A percentile compares a stretch with the other conserved stretches of the same genome.
These are phyloP conservation scores for Colletotrichum sublineola DNA, from an alignment of 2,329 filamentous ascomycete genomes.

Conservation along the genomic window DNA sequence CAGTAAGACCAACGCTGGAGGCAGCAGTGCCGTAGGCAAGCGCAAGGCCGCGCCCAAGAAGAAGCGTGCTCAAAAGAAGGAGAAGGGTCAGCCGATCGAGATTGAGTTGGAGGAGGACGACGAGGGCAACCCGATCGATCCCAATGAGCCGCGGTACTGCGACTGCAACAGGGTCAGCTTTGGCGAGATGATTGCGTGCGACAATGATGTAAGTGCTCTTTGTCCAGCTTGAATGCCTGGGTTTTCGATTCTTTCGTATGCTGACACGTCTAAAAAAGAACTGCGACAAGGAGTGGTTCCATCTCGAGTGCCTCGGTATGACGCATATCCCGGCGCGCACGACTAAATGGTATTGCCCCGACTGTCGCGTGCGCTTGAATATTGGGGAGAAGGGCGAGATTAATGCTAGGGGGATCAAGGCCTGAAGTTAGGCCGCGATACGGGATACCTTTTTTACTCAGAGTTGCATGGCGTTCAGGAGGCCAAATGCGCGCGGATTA, in stretches of 20 bases:
- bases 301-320: constrained; percentile 81
- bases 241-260: constrained; percentile 25
- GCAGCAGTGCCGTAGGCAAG: constrained; percentile 77
- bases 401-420: constrained; percentile 68
- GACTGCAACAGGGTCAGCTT: constrained; percentile 84
- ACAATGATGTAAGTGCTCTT: constrained; percentile 76
- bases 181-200: constrained; percentile 86
- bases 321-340: constrained; percentile 76
- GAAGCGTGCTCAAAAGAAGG: constrained; percentile 63
- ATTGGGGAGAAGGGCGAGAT: constrained; percentile 75
- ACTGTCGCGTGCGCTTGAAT: constrained; percentile 74
- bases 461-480: constrained; percentile 6
- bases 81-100: constrained; percentile 58
- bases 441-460: not conserved
- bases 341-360: constrained; percentile 88
- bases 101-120: constrained; percentile 72
- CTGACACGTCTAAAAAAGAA: constrained; percentile 56
- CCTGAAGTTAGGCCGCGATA: constrained; percentile 46
- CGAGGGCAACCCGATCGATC: constrained; percentile 78
- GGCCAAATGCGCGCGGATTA: not conserved
- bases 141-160: constrained; percentile 82
- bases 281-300: constrained; percentile 89
- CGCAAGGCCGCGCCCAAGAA: constrained; percentile 80
- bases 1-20: constrained; percentile 71
- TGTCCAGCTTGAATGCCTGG: constrained; percentile 30